Evolutionary conservation across 208 protist genomes (phyloP).

Genomic region (Crithidia mellificae): DNA sequence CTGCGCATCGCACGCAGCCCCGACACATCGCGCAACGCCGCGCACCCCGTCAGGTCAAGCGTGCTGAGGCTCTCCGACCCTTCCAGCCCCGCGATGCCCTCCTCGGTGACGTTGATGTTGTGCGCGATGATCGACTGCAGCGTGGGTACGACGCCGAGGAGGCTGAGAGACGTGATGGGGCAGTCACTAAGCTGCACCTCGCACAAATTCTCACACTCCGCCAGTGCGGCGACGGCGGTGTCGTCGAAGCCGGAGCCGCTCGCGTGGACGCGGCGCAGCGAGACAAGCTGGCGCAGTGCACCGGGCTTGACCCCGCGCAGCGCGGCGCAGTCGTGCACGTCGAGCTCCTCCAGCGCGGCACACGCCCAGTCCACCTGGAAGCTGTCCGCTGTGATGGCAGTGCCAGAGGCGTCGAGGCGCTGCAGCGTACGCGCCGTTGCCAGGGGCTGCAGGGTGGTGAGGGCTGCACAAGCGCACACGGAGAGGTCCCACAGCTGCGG

Average conservation of each 20-base stretch:
- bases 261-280: constrained; percentile 34
- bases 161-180: constrained; percentile 35
- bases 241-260: constrained; percentile 32
- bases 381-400: constrained; percentile 16
- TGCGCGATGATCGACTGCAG: constrained; percentile 34
- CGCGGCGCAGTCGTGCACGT: constrained; percentile 14
- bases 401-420: constrained; percentile 23
- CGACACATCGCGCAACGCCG: constrained; percentile 25
- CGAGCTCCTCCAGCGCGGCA: constrained; percentile 25
- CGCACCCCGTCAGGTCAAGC: constrained; percentile 42
- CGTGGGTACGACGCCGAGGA: constrained; percentile 25
- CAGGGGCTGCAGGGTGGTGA: constrained; percentile 32
- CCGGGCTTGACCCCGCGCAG: constrained; percentile 1
- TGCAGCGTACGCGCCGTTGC: constrained; percentile 24
- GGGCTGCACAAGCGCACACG: neutral
- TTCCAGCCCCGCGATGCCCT: constrained; percentile 26
- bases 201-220: constrained; percentile 31
- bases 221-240: constrained; percentile 35
- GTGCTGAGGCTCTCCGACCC: constrained; percentile 31
- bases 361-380: constrained; percentile 13
- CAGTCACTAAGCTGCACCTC: constrained; percentile 35
- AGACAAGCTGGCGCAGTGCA: constrained; percentile 5
- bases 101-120: constrained; percentile 32
- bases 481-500: constrained; percentile 29
- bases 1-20: constrained; percentile 27